Evolutionary conservation across 2,329 filamentous ascomycete species (phyloP).

Genomic region (Fusarium sp.): DNA sequence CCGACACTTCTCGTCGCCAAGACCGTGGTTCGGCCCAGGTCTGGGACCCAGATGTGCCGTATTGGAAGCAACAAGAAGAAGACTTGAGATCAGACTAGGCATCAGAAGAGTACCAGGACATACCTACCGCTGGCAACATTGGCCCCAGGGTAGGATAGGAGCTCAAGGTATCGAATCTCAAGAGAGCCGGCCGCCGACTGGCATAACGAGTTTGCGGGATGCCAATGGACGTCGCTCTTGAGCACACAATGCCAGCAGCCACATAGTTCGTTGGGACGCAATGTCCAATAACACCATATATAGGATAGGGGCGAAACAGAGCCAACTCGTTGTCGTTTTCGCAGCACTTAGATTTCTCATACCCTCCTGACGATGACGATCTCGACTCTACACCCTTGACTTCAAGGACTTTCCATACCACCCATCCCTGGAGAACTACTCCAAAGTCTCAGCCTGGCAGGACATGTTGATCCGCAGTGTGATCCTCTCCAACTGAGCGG

Average conservation of each 20-base stretch:
- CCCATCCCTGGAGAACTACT: conserved; percentile 1
- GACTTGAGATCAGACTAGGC: background rate
- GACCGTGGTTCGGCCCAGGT: background rate
- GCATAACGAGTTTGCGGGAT: background rate
- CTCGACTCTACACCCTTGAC: background rate
- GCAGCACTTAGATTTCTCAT: background rate
- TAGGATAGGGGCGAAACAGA: background rate
- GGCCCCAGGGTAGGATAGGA: background rate
- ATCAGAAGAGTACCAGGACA: background rate
- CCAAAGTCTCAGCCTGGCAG: background rate
- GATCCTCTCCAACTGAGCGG: background rate
- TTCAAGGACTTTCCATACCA: background rate
- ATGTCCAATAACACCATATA: background rate
- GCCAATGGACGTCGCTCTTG: background rate
- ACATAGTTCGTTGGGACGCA: background rate
- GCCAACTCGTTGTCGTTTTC: background rate
- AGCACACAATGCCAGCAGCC: background rate
- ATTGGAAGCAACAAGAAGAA: background rate
- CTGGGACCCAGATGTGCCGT: background rate
- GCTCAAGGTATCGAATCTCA: background rate
- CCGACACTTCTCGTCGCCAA: background rate
- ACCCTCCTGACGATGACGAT: background rate
- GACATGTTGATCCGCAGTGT: background rate
- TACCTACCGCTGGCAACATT: background rate
- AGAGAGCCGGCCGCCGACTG: background rate